Base-by-base conservation (phyloP, 2,329 filamentous ascomycete species). In the Cercospora zeae-maydis region DNA sequence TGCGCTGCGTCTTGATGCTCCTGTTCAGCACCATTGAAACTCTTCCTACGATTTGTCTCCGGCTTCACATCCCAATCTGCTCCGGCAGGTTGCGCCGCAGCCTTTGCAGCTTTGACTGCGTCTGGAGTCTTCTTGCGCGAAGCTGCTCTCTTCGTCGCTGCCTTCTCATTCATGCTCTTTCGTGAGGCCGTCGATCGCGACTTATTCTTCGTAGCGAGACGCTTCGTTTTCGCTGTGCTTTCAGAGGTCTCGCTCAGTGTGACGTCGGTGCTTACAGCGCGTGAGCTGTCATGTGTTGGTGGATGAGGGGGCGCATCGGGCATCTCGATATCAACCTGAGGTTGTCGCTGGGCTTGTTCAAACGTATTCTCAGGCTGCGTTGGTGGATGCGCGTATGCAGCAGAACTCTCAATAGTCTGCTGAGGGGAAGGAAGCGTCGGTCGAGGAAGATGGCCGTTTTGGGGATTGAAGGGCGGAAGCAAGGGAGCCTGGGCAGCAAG, bases 141-240 rank as follows among this genome's bases (percentile, higher is more conserved):
- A 4, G 66, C 67, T 37, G 69, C 68, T 42, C 69, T 63, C 61
- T 73, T 74, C 10, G 67, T 64, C 9, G 67, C 70, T n/a, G 65
- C 62, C 64, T 75, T 78, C 67, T 77, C 79, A 54, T 70, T 70
- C n/a, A 67, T 65, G 7, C 72, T 67, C 42, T 75, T 73, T 24
- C 74, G 71, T 30, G 66, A 70, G 49, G 76, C 75, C 55, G 78
- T 69, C 8, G 75, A 77, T 51, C 78, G 74, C 13, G 79, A 75
- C 65, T 81, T 81, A 36, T 78, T 79, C 68, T 81, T 82, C 11
- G 78, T 77, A 77, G 76, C 78, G 11, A 78, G 77, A 63, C 78
- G 68, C 53, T 71, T 71, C 58, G 66, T 70, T 36, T 61, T 65
- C n/a, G 52, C 45, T 9, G 66, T 51, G 33, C 61, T 14, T 16